A percentile compares a stretch with the other conserved stretches of the same genome.
phyloP scores from a whole-genome alignment of 2,329 filamentous ascomycete genomes.

The Alternaria sp. region DNA sequence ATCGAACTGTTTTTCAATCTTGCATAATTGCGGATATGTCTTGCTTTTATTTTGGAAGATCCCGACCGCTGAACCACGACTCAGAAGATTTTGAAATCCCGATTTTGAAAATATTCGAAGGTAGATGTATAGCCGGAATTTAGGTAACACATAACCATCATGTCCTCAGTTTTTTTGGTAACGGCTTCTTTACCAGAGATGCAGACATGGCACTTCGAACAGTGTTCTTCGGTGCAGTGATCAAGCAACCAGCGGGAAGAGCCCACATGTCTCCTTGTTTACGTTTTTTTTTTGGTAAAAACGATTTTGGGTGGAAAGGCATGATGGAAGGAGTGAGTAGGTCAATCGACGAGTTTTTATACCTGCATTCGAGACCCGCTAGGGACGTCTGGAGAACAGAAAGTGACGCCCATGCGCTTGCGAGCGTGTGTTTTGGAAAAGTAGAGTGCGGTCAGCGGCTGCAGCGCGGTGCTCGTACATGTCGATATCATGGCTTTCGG shows the following conservation, averaged over 20 bases:
- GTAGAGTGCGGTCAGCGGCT: too few species aligned
- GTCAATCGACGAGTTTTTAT: fast-evolving
- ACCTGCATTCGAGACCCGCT: not conserved
- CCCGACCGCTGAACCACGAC: not conserved
- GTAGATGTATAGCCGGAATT: not conserved
- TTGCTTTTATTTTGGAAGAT: not conserved
- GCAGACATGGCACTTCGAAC: not conserved
- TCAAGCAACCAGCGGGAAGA: not conserved
- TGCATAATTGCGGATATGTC: too few species aligned
- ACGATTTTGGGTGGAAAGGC: not conserved
- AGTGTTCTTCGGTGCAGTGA: not conserved
- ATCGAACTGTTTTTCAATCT: too few species aligned
- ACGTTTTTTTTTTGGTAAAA: not conserved
- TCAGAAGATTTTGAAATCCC: not conserved
- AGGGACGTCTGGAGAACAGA: not conserved
- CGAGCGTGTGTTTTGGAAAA: not conserved
- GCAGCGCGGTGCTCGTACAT: too few species aligned
- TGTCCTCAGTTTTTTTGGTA: not conserved
- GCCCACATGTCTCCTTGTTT: not conserved
- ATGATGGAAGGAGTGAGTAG: not conserved
- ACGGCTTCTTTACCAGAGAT: not conserved
- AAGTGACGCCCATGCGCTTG: not conserved
- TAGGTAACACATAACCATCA: too few species aligned
- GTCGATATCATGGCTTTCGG: not conserved
- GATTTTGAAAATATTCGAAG: not conserved